Base-by-base conservation (phyloP, 2,329 filamentous ascomycete genomes). In the Curvularia lunata region DNA sequence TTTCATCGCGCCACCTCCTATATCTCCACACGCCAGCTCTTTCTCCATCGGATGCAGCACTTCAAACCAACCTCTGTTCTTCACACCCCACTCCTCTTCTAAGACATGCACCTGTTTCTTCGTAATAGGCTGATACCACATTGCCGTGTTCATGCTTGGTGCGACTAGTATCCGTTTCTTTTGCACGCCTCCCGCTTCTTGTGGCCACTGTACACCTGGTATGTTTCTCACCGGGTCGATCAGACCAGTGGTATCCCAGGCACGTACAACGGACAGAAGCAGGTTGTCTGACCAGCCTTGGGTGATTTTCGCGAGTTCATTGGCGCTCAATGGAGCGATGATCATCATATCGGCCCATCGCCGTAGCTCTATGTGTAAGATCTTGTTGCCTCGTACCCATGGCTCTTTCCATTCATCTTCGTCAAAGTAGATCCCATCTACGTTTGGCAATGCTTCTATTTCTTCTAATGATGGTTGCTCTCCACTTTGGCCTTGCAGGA, bases 121-220 rank as follows among this genome's bases (percentile, higher is more conserved):
- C 1, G 93, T 97, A 45, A 96, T 80, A 1, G 92, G 93, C 73
- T 97, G 92, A 54, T 83, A 81, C 89, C 91, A 96, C 93, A 97
- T 97, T 4, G 88, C 87, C 23, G 87, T 92, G 75, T 97, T 97
- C 91, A 97, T 96, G 28, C 90, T 88, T 1, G 89, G 88, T 2
- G 90, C 90, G 0, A 94, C 89, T 1, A 95, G 69, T 34, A 96
- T 91, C 62, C 82, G 85, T 61, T 75, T 76, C 74, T 83, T 86
- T 51, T 72, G 75, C 5, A 72, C 49, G n/a, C 53, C 60, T 2
- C 54, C 59, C 32, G 65, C 56, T 38, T 68, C 59, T 16, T 63
- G 53, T 19, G 63, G 63, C 56, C 63, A 68, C 38, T 65, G 53
- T 16, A 73, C 57, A 16, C 70, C 63, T 12, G 63, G 63, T 54